These are phyloP conservation scores for Fragilaria radians DNA, from an alignment of 108 stramenopile species.

Conservation along the genomic window DNA sequence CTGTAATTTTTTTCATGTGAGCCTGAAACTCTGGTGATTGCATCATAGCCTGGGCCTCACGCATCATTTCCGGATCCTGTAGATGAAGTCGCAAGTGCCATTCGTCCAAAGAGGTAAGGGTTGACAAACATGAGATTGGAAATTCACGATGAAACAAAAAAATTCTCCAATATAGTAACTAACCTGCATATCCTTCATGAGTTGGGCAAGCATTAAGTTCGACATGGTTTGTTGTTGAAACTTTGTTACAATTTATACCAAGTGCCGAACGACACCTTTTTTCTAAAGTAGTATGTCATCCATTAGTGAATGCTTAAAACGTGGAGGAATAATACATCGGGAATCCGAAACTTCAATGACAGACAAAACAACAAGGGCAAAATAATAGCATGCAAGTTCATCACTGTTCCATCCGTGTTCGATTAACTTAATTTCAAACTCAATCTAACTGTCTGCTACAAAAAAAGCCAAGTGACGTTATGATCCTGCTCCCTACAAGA, in stretches of 20 bases:
- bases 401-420: too few species aligned
- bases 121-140: too few species aligned
- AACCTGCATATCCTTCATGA: slow-evolving; percentile 85
- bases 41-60: slow-evolving; percentile 84
- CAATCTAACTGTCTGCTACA: too few species aligned
- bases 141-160: background rate
- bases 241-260: too few species aligned
- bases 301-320: background rate
- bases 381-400: too few species aligned
- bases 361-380: background rate
- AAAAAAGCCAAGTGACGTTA: too few species aligned
- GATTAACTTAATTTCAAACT: too few species aligned
- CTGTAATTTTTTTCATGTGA: slow-evolving; percentile 75
- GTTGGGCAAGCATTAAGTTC: slow-evolving; percentile 79
- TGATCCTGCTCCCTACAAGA: too few species aligned
- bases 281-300: background rate
- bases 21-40: slow-evolving; percentile 71
- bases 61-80: slow-evolving; percentile 88
- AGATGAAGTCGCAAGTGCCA: background rate
- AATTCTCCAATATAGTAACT: slow-evolving; percentile 4
- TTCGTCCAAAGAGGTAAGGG: too few species aligned
- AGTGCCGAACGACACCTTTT: background rate
- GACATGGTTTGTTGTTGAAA: too few species aligned
- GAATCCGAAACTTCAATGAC: background rate
- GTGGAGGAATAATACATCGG: background rate